Evolutionary conservation across 305 asterid species (phyloP), one percentile per base, ranked within the genome.

Genomic region (Vinca major): DNA sequence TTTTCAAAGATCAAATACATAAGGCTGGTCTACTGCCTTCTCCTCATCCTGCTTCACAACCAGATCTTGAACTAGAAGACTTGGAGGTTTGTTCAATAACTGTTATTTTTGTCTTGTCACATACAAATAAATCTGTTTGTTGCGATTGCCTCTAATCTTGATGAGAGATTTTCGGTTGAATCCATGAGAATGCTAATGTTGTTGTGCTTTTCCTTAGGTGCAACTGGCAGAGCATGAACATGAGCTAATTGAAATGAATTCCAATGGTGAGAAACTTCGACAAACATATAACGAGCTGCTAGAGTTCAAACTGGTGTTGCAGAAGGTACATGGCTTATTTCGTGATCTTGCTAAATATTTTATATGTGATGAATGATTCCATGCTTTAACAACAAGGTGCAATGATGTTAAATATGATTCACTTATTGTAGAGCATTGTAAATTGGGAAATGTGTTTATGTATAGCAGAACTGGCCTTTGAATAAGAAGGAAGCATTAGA

Each of bases 261-360:
- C 89, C 79, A 94, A 91, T 67, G 84, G 89, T 43, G 99, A 94
- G 78, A 88, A 91, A 79, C 81, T 94, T 82, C 92, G 79, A 82
- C 92, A 82, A 74, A 78, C 98, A 55, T 89, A 89, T 74, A 94
- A 94, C 73, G 99, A 94, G 80, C 78, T 94, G 84, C 90, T 94
- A 73, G 99, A 91, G 89, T 94, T 89, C 85, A 94, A 87, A 88
- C 86, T 94, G 90, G 98, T 91, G 62, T 68, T 91, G 85, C 97
- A 86, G 81, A 86, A 91, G 99, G 98, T 94, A 86, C 65, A 71
- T 52, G 47, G 13, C 37, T 56, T 44, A 58, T 44, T 75, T 71
- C 37, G 51, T 45, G 17, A 45, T 66, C 20, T 39, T 53, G 55
- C 54, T 65, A 12, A 19, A 16, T 68, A 7, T 4, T 2, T 55